Conservation (phyloP, 305 asterid genomes). For the Fraxinus sp. region DNA sequence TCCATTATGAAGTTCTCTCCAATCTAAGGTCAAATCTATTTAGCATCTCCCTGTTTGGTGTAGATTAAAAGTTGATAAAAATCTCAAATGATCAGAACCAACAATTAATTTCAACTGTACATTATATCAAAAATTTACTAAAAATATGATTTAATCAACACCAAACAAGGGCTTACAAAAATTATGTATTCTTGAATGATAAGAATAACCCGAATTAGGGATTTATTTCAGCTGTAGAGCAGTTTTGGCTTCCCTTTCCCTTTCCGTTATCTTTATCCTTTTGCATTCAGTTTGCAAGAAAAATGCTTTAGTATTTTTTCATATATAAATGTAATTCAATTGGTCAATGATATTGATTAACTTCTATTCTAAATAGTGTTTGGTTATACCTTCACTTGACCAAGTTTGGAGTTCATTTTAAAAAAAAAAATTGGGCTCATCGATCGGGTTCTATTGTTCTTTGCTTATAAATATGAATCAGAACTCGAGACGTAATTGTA, state of each 20-base stretch:
- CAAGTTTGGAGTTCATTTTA: neutral
- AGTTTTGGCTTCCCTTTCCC: neutral
- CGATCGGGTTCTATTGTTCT: neutral
- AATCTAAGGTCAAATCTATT: neutral
- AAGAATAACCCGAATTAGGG: too few species aligned
- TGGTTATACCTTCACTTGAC: neutral
- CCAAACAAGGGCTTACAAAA: too few species aligned
- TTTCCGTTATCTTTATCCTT: neutral
- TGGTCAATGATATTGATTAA: too few species aligned
- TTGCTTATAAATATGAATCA: neutral
- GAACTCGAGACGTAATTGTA: neutral
- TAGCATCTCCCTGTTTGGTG: too few species aligned
- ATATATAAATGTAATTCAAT: too few species aligned
- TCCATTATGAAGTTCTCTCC: neutral
- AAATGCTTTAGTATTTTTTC: too few species aligned
- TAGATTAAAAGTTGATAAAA: neutral
- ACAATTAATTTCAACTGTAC: neutral
- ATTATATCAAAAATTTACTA: too few species aligned
- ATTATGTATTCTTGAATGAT: too few species aligned
- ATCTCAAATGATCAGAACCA: neutral
- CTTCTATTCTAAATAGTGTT: neutral
- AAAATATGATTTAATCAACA: too few species aligned
- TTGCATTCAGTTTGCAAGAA: neutral
- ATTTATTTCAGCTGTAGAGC: too few species aligned
- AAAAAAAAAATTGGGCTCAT: too few species aligned